phyloP scores from a whole-genome alignment of 2,329 filamentous ascomycete species.

The Onygena corvina region DNA sequence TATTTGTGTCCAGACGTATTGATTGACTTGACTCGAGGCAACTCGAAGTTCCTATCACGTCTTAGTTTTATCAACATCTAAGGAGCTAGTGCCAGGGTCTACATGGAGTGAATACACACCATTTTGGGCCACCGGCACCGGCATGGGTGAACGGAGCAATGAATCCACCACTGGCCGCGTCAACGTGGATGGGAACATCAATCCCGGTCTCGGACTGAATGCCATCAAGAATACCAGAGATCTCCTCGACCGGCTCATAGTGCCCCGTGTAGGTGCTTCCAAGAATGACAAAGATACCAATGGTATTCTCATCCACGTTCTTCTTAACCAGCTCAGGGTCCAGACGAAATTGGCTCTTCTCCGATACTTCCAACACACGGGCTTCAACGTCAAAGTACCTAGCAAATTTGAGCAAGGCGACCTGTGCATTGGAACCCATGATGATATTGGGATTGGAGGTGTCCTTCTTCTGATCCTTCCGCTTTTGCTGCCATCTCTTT shows the following conservation, averaged over 20 bases:
- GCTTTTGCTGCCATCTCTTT: conserved; percentile 57
- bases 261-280: conserved; percentile 64
- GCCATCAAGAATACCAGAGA: conserved; percentile 52
- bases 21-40: conserved; percentile 40
- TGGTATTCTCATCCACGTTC: conserved; percentile 63
- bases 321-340: conserved; percentile 53
- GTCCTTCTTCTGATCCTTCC: conserved; percentile 49
- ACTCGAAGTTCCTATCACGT: conserved; percentile 30
- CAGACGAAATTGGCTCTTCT: conserved; percentile 49
- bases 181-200: conserved; percentile 51
- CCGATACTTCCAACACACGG: conserved; percentile 50
- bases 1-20: conserved; percentile 43
- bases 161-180: conserved; percentile 34
- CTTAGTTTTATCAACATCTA: not conserved
- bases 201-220: conserved; percentile 50
- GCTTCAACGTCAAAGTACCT: conserved; percentile 63
- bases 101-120: conserved; percentile 28
- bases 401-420: conserved; percentile 61
- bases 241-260: conserved; percentile 58
- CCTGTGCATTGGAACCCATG: conserved; percentile 63
- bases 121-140: conserved; percentile 40
- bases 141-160: conserved; percentile 34
- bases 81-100: not conserved
- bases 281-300: conserved; percentile 62
- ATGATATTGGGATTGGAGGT: conserved; percentile 56